phyloP scores from a whole-genome alignment of 306 rosid species.

The Acacia melanoxylon region DNA sequence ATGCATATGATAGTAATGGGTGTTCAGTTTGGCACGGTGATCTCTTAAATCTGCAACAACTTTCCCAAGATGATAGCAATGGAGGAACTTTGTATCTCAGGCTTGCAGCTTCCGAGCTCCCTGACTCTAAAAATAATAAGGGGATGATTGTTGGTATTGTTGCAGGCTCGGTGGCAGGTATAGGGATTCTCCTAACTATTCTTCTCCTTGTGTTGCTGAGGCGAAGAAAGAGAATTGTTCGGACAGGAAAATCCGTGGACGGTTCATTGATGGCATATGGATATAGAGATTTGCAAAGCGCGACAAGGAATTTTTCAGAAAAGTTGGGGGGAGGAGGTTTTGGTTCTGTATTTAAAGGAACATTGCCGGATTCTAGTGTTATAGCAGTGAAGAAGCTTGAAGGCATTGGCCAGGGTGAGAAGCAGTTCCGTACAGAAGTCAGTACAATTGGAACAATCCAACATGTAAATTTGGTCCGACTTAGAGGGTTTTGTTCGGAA shows the following conservation, averaged over 20 bases:
- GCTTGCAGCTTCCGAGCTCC: constrained; percentile 57
- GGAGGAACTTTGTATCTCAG: constrained; percentile 46
- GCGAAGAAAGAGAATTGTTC: constrained; percentile 33
- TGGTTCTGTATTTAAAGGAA: constrained; percentile 84
- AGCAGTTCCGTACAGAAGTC: constrained; percentile 78
- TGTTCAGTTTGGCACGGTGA: constrained; percentile 49
- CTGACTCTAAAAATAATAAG: constrained; percentile 21
- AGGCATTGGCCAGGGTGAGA: constrained; percentile 78
- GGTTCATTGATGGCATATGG: constrained; percentile 50
- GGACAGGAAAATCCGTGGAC: constrained; percentile 37
- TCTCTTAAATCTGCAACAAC: constrained; percentile 41
- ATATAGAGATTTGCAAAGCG: constrained; percentile 51
- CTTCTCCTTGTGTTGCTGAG: constrained; percentile 32
- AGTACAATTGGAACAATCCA: constrained; percentile 77
- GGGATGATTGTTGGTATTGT: constrained; percentile 35
- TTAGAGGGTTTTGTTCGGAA: constrained; percentile 78
- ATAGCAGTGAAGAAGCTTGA: constrained; percentile 87
- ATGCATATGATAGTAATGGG: constrained; percentile 32
- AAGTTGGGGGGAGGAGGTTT: constrained; percentile 93
- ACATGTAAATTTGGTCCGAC: constrained; percentile 82
- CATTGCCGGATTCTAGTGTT: constrained; percentile 53
- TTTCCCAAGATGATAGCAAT: constrained; percentile 38
- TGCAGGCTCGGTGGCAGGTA: constrained; percentile 32
- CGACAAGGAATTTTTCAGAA: constrained; percentile 66
- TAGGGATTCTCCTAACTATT: constrained; percentile 32